Base-by-base conservation (phyloP, 371 early-diverging fungal species). In the Choanephora cucurbitarum region DNA sequence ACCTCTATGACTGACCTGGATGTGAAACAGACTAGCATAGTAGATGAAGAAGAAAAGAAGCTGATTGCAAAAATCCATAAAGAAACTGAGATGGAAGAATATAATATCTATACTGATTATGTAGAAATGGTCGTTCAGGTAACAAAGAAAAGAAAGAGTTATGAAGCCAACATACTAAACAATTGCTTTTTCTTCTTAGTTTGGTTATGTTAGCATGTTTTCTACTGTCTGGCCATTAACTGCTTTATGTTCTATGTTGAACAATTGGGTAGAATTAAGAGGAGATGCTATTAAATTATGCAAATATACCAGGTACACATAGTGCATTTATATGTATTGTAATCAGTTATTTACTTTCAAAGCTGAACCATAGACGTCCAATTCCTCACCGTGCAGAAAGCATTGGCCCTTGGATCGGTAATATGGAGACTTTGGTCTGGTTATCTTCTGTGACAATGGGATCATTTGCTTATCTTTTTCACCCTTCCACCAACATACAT, bases 41-140 rank as follows among this genome's bases (percentile, higher is more conserved):
- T 44, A 21, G 57, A 46, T 46, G 64, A 55, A 50, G 50, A 66
- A 22, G 84, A 83, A 64, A 60, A 62, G 32, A 51, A 51, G 10
- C 78, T 85, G 34, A 67, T 84, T 67, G 67, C 75, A 37, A 74
- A 76, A 11, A 67, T 83, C 6, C 45, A 73, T 43, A 72, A 68
- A 39, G 77, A 86, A 49, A 77, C 74, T 11, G 82, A 60, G n/a
- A 67, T 90, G 53, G 87, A 88, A 6, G 84, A 77, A 41, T 94
- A 96, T 63, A 85, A 88, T 61, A 85, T 91, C 31, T 92, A 88
- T 54, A 87, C 86, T 34, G 96, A 96, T 64, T 94, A 94, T 70
- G 88, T 89, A 31, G 96, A 96, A 64, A 91, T 96, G 92, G 87
- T 89, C 42, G 85, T 89, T 45, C 94, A 94, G 77, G 87, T 86